Conservation (phyloP, 345 rosid species). For the Populus pruinosa region DNA sequence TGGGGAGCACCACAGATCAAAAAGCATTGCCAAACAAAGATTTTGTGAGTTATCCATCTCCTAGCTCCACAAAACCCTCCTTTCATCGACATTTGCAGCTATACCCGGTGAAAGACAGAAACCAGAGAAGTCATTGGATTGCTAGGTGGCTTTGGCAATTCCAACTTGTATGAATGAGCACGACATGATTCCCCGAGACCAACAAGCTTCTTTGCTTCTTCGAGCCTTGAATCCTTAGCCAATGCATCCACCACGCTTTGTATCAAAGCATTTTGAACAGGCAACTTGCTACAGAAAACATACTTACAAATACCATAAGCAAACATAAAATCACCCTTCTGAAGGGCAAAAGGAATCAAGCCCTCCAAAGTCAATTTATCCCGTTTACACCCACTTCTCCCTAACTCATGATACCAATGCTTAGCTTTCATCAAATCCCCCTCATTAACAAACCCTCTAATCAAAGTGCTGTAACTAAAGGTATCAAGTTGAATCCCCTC, state of each 20-base stretch:
- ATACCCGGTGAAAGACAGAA: neutral
- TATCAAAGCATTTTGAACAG: conserved; percentile 33
- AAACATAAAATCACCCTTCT: conserved; percentile 50
- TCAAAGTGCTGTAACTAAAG: conserved; percentile 52
- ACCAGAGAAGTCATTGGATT: neutral
- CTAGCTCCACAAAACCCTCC: neutral
- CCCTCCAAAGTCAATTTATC: conserved; percentile 36
- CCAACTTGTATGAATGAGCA: conserved; percentile 31
- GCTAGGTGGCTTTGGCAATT: conserved; percentile 23
- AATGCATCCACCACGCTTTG: conserved; percentile 53
- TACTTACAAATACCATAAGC: conserved; percentile 49
- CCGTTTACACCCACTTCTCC: conserved; percentile 22
- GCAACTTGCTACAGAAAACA: conserved; percentile 22
- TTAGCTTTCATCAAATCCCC: conserved; percentile 46
- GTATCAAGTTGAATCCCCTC: conserved; percentile 45
- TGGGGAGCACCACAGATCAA: neutral
- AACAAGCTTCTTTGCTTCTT: conserved; percentile 59
- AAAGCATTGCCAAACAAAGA: neutral
- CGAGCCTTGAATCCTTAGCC: conserved; percentile 42
- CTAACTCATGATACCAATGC: conserved; percentile 47
- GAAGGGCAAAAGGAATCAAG: conserved; percentile 43
- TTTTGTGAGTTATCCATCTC: neutral
- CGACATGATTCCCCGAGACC: conserved; percentile 42
- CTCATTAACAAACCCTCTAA: conserved; percentile 43
- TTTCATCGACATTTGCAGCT: neutral